phyloP scores from a whole-genome alignment of 2,329 filamentous ascomycete species.

The Arthroderma uncinatum region DNA sequence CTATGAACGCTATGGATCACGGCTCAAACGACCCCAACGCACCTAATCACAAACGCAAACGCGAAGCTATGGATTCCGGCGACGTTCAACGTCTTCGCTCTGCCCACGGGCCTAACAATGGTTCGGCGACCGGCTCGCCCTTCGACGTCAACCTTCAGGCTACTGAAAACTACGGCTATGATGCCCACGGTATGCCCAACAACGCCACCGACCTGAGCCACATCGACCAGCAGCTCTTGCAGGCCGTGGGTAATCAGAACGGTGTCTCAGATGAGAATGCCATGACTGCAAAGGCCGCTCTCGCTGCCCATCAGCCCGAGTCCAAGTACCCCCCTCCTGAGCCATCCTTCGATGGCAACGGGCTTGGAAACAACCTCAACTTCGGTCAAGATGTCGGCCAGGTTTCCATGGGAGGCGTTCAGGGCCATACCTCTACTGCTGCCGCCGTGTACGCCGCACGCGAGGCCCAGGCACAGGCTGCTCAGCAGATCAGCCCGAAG shows the following conservation, averaged over 20 bases:
- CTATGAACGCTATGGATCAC: constrained; percentile 27
- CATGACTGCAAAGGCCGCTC: constrained; percentile 38
- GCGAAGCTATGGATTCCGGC: constrained; percentile 31
- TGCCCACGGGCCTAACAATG: constrained; percentile 23
- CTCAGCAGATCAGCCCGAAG: constrained; percentile 44
- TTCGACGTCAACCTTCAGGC: constrained; percentile 10
- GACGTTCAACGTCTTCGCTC: constrained; percentile 29
- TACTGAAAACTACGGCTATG: constrained; percentile 25
- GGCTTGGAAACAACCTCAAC: constrained; percentile 13
- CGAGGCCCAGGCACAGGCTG: constrained; percentile 39
- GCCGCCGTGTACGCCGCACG: constrained; percentile 46
- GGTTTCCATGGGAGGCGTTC: constrained; percentile 24
- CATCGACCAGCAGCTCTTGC: constrained; percentile 38
- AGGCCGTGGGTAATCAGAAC: constrained; percentile 43
- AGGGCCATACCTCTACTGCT: constrained; percentile 45
- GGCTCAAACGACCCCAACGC: constrained; percentile 15
- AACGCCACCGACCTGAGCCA: constrained; percentile 29
- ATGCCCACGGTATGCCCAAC: constrained; percentile 29
- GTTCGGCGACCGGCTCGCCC: not conserved
- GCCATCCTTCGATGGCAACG: constrained; percentile 13
- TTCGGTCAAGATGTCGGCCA: constrained; percentile 34
- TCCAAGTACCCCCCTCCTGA: constrained; percentile 33
- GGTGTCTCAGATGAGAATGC: constrained; percentile 40
- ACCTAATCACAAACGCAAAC: constrained; percentile 30
- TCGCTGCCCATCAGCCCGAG: constrained; percentile 35